These are phyloP conservation scores for Beauveria caledonica DNA, from an alignment of 2,329 filamentous ascomycete species.

Conservation along the genomic window DNA sequence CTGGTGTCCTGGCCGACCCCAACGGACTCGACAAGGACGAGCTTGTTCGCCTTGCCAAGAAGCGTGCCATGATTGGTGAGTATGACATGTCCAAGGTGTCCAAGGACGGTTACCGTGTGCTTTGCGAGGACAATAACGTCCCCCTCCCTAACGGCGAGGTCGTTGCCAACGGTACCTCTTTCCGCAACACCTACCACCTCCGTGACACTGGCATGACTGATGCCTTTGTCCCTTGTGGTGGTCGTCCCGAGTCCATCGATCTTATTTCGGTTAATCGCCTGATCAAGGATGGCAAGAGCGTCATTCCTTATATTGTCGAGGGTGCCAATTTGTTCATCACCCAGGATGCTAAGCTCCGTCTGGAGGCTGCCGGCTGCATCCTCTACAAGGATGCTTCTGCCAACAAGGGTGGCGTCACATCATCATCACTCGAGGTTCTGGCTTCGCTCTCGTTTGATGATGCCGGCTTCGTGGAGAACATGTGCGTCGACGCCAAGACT, in stretches of 20 bases:
- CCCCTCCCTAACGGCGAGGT: constrained; percentile 82
- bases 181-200: constrained; percentile 97
- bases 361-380: constrained; percentile 91
- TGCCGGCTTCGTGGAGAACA: constrained; percentile 76
- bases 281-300: constrained; percentile 80
- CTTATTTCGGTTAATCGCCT: constrained; percentile 78
- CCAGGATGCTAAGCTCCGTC: constrained; percentile 89
- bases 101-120: constrained; percentile 76
- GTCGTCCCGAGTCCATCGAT: constrained; percentile 93
- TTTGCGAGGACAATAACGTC: constrained; percentile 85
- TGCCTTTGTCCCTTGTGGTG: constrained; percentile 90
- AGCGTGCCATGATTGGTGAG: constrained; percentile 79
- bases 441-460: constrained; percentile 94
- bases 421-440: constrained; percentile 90
- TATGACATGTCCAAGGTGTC: constrained; percentile 84
- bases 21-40: constrained; percentile 81
- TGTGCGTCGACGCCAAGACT: constrained; percentile 66
- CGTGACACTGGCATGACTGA: constrained; percentile 71
- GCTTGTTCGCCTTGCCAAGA: constrained; percentile 74
- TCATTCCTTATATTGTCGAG: constrained; percentile 92
- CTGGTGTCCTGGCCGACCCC: constrained; percentile 88
- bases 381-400: constrained; percentile 96
- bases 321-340: constrained; percentile 98
- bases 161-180: constrained; percentile 82
- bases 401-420: constrained; percentile 98